phyloP scores from a whole-genome alignment of 345 rosid genomes.

The Heritiera fomes region DNA sequence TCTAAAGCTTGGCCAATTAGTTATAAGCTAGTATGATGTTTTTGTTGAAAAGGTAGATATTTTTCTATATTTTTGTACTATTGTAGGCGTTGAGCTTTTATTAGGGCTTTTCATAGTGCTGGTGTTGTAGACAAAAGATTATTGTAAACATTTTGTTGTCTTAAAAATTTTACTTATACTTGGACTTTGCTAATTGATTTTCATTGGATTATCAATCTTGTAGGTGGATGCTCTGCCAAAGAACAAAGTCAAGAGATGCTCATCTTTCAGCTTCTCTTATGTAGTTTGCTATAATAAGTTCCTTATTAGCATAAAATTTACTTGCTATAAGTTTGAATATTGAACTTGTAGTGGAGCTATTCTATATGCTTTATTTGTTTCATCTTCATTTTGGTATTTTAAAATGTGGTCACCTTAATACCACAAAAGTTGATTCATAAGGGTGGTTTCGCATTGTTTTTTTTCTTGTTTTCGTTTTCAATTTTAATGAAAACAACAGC shows the following conservation, averaged over 20 bases:
- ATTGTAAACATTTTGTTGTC: not conserved
- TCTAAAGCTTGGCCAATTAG: not conserved
- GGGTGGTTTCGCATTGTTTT: no score
- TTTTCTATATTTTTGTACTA: not conserved
- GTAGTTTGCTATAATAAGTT: constrained; percentile 9
- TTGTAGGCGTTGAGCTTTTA: not conserved
- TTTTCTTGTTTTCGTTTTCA: no score
- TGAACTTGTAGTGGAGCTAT: not conserved
- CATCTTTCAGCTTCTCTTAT: not conserved
- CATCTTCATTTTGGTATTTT: not conserved
- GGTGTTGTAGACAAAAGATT: no score
- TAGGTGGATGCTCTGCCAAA: not conserved
- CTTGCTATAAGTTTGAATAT: not conserved
- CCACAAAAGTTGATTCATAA: not conserved
- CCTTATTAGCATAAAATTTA: not conserved
- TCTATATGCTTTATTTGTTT: not conserved
- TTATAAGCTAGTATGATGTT: not conserved
- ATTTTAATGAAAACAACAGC: no score
- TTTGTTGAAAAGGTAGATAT: not conserved
- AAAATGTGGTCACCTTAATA: not conserved
- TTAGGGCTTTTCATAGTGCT: not conserved
- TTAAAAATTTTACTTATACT: not conserved
- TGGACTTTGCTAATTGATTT: not conserved
- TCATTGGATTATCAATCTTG: not conserved
- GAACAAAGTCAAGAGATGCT: not conserved